Evolutionary conservation across 495 filamentous ascomycete genomes (phyloP).

Genomic region (Tuber indicum): DNA sequence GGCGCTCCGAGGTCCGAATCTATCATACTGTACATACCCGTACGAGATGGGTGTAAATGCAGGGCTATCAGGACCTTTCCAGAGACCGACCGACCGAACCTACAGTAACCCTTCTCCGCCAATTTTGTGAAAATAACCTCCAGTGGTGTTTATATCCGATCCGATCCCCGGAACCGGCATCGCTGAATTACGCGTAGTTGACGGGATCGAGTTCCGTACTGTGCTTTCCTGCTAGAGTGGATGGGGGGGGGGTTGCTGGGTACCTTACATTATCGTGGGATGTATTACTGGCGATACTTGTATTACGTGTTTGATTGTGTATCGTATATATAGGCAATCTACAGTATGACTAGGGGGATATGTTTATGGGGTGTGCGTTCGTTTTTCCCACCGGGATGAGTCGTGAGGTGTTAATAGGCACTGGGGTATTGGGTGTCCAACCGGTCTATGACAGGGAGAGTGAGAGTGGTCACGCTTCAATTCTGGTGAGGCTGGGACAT

Average conservation of each 20-base stretch:
- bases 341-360: background rate
- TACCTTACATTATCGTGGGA: background rate
- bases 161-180: too few species aligned
- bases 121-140: too few species aligned
- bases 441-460: background rate
- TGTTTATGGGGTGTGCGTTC: background rate
- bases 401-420: background rate
- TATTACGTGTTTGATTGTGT: background rate
- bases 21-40: too few species aligned
- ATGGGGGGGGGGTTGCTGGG: background rate
- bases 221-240: too few species aligned
- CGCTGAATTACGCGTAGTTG: too few species aligned
- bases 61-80: too few species aligned
- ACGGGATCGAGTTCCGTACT: too few species aligned
- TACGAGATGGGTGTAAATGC: too few species aligned
- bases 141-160: too few species aligned
- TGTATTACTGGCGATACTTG: background rate
- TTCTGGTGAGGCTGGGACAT: background rate
- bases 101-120: too few species aligned
- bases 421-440: background rate
- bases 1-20: too few species aligned
- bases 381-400: background rate
- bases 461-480: background rate
- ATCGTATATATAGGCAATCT: background rate
- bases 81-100: too few species aligned